Evolutionary conservation across 2,329 filamentous ascomycete species (phyloP).

Genomic region (Talaromyces sp.): DNA sequence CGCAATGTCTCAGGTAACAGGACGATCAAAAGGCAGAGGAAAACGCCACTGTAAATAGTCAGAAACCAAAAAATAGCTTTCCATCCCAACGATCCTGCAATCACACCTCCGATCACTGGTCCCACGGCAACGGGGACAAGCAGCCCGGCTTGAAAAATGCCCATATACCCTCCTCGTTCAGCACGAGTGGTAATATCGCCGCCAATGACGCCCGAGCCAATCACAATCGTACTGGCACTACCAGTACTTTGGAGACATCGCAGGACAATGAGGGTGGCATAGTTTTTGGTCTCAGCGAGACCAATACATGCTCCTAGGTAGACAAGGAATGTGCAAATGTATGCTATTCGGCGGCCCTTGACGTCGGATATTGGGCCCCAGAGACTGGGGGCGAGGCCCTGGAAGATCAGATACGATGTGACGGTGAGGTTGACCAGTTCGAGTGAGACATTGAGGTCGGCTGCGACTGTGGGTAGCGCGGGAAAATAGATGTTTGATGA

Average conservation of each 20-base stretch:
- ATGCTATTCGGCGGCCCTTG: slow-evolving; percentile 38
- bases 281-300: slow-evolving; percentile 35
- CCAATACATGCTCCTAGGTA: slow-evolving; percentile 39
- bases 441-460: slow-evolving; percentile 35
- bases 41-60: slow-evolving; percentile 32
- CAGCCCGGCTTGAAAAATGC: slow-evolving; percentile 35
- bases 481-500: slow-evolving; percentile 44
- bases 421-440: slow-evolving; percentile 41
- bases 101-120: slow-evolving; percentile 40
- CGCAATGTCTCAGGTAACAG: slow-evolving; percentile 40
- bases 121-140: slow-evolving; percentile 36
- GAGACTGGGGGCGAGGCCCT: slow-evolving; percentile 41
- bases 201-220: slow-evolving; percentile 39
- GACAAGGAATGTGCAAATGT: slow-evolving; percentile 37
- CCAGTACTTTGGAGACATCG: slow-evolving; percentile 43
- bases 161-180: slow-evolving; percentile 41
- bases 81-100: slow-evolving; percentile 38
- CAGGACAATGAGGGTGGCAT: slow-evolving; percentile 36
- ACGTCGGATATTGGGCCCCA: slow-evolving; percentile 40
- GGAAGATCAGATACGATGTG: slow-evolving; percentile 39
- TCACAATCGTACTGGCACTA: slow-evolving; percentile 40
- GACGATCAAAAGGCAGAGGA: slow-evolving; percentile 29
- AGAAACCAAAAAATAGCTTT: slow-evolving; percentile 43
- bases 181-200: slow-evolving; percentile 40
- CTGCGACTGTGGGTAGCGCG: slow-evolving; percentile 37